These are phyloP conservation scores for Mollisia scopiformis DNA, from an alignment of 2,329 filamentous ascomycete species.

Conservation along the genomic window DNA sequence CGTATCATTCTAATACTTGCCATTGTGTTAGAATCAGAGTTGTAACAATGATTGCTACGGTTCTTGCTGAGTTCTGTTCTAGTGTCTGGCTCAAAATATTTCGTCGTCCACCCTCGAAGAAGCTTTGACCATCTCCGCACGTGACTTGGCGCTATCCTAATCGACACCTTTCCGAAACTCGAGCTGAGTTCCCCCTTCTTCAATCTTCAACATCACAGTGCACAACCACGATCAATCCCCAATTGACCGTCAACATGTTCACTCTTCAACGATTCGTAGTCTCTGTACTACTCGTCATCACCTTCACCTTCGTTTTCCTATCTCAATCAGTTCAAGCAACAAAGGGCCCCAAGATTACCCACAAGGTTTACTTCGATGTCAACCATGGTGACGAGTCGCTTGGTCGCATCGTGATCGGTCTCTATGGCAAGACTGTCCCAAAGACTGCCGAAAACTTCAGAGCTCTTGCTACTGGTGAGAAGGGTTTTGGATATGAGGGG, in stretches of 20 bases:
- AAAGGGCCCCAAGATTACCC: slow-evolving; percentile 93
- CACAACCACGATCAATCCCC: slow-evolving; percentile 17
- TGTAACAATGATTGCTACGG: neutral
- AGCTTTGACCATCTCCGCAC: slow-evolving; percentile 21
- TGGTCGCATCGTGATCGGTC: slow-evolving; percentile 77
- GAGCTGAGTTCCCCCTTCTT: slow-evolving; percentile 4
- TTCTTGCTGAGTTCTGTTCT: neutral
- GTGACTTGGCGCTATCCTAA: slow-evolving; percentile 27
- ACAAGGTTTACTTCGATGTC: slow-evolving; percentile 93
- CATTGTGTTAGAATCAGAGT: slow-evolving; percentile 26
- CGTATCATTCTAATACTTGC: slow-evolving; percentile 14
- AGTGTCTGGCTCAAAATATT: slow-evolving; percentile 14
- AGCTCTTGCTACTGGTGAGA: slow-evolving; percentile 81
- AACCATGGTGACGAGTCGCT: slow-evolving; percentile 73
- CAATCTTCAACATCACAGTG: slow-evolving; percentile 4
- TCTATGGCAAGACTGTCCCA: slow-evolving; percentile 87
- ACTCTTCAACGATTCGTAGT: slow-evolving; percentile 71
- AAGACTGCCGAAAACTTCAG: slow-evolving; percentile 77
- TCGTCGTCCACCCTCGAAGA: slow-evolving; percentile 2
- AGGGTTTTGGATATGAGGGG: slow-evolving; percentile 82
- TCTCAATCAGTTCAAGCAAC: slow-evolving; percentile 72
- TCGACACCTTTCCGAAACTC: slow-evolving; percentile 36
- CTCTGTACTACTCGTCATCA: slow-evolving; percentile 75
- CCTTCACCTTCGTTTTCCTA: slow-evolving; percentile 75
- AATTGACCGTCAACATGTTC: slow-evolving; percentile 63